phyloP scores from a whole-genome alignment of 2,329 filamentous ascomycete genomes.

The Ramichloridium luteum region DNA sequence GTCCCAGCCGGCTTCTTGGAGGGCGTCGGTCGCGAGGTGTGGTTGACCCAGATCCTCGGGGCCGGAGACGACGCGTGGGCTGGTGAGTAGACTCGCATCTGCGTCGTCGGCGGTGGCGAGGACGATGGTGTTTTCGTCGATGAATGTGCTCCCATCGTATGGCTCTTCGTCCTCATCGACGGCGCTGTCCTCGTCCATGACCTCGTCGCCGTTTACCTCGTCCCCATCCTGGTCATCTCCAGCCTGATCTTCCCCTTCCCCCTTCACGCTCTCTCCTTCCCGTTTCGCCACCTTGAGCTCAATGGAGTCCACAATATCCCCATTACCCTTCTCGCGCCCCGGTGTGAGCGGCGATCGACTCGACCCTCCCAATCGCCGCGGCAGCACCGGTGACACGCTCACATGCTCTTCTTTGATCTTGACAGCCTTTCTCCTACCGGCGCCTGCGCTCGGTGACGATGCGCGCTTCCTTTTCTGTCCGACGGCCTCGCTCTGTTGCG shows the following conservation, averaged over 20 bases:
- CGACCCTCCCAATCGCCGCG: constrained; percentile 24
- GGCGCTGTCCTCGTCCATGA: not conserved
- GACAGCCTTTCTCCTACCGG: constrained; percentile 16
- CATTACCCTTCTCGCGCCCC: constrained; percentile 5
- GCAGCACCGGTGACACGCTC: constrained; percentile 9
- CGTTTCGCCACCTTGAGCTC: constrained; percentile 3
- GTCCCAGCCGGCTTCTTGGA: constrained; percentile 32
- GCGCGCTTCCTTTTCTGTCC: constrained; percentile 7
- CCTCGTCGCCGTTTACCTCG: not conserved
- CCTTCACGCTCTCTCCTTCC: constrained; percentile 1
- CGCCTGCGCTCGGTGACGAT: constrained; percentile 18
- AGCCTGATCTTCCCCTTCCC: constrained; percentile 2
- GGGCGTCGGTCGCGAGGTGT: constrained; percentile 14
- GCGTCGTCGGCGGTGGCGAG: constrained; percentile 21
- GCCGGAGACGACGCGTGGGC: constrained; percentile 11
- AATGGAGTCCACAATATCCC: constrained; percentile 1
- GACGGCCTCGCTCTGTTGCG: constrained; percentile 7
- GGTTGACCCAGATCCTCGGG: constrained; percentile 15
- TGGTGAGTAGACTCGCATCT: constrained; percentile 9
- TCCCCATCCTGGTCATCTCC: constrained; percentile 2
- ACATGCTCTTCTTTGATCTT: constrained; percentile 7
- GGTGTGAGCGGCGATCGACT: constrained; percentile 10
- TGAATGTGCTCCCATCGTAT: not conserved
- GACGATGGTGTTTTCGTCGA: constrained; percentile 6
- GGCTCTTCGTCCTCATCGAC: not conserved